Base-by-base conservation (phyloP, 352 stramenopile species). In the Globisporangium emineosum region DNA sequence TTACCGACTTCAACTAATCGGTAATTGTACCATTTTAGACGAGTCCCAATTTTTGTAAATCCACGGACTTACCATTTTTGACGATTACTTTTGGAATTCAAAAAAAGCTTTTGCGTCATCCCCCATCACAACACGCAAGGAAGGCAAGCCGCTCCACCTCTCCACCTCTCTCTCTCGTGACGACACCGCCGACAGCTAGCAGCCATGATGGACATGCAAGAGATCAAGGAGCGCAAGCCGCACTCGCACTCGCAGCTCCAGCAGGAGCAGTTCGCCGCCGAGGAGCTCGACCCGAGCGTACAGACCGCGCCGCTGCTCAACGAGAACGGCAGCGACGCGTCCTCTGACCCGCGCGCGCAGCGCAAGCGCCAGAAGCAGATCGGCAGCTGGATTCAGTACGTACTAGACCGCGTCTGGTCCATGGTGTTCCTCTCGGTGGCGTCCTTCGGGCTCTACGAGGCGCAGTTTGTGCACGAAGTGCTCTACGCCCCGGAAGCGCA, bases 401-500 rank as follows among this genome's bases (percentile, higher is more conserved):
- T 85, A 3, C 63, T 81, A 30, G 79, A 90, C 63, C 76, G 76
- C 23, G 61, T 88, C 40, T 88, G 81, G 77, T 70, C 81, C n/a
- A 43, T 73, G n/a, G 56, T 73, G 23, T 88, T 92, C 69, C 56
- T 92, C 32, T 55, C 56, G 7, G 69, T 86, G n/a, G 80, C 81
- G 27, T 65, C 30, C 42, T 62, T 89, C 13, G 83, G 79, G 10
- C 64, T 90, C 9, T 73, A 89, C 60, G 81, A 90, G 66, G 77
- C 70, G 23, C 63, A 79, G 60, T 90, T 92, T 60, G 65, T 86
- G 37, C 67, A 83, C 6, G 65, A 80, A 33, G 57, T 91, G 57
- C 72, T 92, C 42, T 84, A 88, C 43, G 68, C 83, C 4, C 63
- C 65, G 0, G 62, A 76, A n/a, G 83, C 78, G 21, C 77, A 78